Evolutionary conservation across 139 green algal species (phyloP).

Genomic region (Diplosphaera chodatii): DNA sequence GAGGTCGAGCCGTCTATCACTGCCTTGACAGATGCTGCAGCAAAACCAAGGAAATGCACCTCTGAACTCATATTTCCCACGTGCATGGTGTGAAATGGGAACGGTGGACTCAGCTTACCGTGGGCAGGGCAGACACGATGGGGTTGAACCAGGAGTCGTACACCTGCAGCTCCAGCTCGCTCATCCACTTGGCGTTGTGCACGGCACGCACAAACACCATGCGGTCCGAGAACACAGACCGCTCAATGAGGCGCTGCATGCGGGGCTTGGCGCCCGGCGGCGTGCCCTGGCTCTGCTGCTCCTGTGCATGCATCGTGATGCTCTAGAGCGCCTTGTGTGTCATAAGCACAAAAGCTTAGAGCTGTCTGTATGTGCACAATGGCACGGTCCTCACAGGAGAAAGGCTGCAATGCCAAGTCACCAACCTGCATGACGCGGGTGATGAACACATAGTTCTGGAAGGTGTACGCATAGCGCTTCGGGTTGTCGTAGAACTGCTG

Average conservation of each 20-base stretch:
- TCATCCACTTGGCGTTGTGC: conserved; percentile 70
- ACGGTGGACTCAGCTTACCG: background rate
- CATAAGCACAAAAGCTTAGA: no score
- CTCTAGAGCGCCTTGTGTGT: no score
- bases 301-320: conserved; percentile 51
- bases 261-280: conserved; percentile 9
- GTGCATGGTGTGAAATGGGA: no score
- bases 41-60: no score
- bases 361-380: no score
- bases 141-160: conserved; percentile 76
- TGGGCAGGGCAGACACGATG: conserved; percentile 11
- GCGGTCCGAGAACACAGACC: conserved; percentile 92
- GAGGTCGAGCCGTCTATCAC: no score
- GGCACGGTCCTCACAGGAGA: no score
- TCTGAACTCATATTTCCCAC: no score
- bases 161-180: conserved; percentile 81
- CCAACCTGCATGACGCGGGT: conserved; percentile 74
- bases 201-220: conserved; percentile 96
- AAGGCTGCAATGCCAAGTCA: no score
- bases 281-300: conserved; percentile 37
- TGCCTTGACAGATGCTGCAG: no score
- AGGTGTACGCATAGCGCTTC: conserved; percentile 86
- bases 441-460: conserved; percentile 98
- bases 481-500: conserved; percentile 88
- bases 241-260: conserved; percentile 80